phyloP scores from a whole-genome alignment of 805 yeast genomes.

The Metschnikowia chrysomelidarum region DNA sequence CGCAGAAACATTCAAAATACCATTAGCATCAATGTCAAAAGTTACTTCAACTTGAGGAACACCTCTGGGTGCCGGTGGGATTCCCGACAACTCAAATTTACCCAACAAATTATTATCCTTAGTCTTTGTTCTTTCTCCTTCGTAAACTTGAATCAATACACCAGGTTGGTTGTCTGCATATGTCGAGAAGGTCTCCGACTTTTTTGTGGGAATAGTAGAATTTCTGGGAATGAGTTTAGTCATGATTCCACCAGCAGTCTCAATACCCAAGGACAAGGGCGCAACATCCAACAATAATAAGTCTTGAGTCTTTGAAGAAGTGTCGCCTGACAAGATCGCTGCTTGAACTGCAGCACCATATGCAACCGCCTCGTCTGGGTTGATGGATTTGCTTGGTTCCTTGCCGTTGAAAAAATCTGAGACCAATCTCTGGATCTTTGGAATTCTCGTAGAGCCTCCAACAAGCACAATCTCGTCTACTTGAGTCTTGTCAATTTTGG shows the following conservation, averaged over 20 bases:
- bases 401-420: slow-evolving; percentile 97
- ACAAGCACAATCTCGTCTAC: slow-evolving; percentile 92
- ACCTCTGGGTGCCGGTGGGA: slow-evolving; percentile 92
- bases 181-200: slow-evolving; percentile 92
- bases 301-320: slow-evolving; percentile 95
- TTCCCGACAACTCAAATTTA: slow-evolving; percentile 80
- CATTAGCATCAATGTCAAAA: slow-evolving; percentile 84
- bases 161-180: slow-evolving; percentile 97
- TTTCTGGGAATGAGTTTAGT: slow-evolving; percentile 92
- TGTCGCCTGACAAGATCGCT: slow-evolving; percentile 93
- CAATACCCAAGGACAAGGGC: slow-evolving; percentile 93
- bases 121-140: slow-evolving; percentile 95
- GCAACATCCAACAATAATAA: slow-evolving; percentile 87
- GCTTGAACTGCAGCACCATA: slow-evolving; percentile 99
- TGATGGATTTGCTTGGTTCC: slow-evolving; percentile 94
- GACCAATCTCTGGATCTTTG: slow-evolving; percentile 92
- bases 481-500: slow-evolving; percentile 85
- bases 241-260: slow-evolving; percentile 97
- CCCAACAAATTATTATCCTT: slow-evolving; percentile 90
- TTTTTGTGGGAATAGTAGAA: slow-evolving; percentile 93
- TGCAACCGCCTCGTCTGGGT: slow-evolving; percentile 99
- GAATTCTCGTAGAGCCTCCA: slow-evolving; percentile 98
- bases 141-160: slow-evolving; percentile 88
- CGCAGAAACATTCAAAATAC: slow-evolving; percentile 83
- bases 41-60: slow-evolving; percentile 89